Base-by-base conservation (phyloP, 2,329 filamentous ascomycete species). In the Aspergillus sergii region DNA sequence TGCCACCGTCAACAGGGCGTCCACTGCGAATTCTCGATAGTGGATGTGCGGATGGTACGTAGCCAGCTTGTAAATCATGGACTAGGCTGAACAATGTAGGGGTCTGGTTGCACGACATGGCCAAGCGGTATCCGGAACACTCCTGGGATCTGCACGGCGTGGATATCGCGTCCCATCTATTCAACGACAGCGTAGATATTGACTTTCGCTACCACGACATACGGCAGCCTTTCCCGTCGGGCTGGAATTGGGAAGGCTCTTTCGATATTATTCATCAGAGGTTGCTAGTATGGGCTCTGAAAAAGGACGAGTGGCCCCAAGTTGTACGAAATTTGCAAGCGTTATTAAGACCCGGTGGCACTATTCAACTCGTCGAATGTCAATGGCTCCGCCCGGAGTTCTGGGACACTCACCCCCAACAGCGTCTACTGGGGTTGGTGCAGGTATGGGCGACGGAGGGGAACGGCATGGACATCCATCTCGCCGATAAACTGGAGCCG, bases 201-300 rank as follows among this genome's bases (percentile, higher is more conserved):
- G 50, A 60, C 28, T 58, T 66, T 7, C 59, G 36, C 2, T 28
- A 61, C 4, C 59, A 64, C 30, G 62, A 66, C 14, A 41, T 66
- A 32, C 59, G 64, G 8, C 41, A 46, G 12, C 62, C 64, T 21
- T 58, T 64, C 23, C 64, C 64, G 1, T 36, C 56, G 8, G 50
- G 51, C 5, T 62, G 57, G 57, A 39, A n/a, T 0, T 64, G 57
- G 59, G 30, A 46, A 16, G 36, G 32, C 26, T 48, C 34, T 4
- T 66, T 66, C 39, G 64, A 66, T 19, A 21, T 66, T 14, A 46
- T 66, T 4, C 64, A 66, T 36, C 62, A 66, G 34, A 62, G 62
- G 0, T 36, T 64, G 9, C 43, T 66, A n/a, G 56, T 66, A n/a
- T 66, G 64, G 64, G 62, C 59, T 10, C 46, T 66, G 39, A 58